Conservation (phyloP, 768 basidiomycete genomes). For the Pulveroboletus sp. region DNA sequence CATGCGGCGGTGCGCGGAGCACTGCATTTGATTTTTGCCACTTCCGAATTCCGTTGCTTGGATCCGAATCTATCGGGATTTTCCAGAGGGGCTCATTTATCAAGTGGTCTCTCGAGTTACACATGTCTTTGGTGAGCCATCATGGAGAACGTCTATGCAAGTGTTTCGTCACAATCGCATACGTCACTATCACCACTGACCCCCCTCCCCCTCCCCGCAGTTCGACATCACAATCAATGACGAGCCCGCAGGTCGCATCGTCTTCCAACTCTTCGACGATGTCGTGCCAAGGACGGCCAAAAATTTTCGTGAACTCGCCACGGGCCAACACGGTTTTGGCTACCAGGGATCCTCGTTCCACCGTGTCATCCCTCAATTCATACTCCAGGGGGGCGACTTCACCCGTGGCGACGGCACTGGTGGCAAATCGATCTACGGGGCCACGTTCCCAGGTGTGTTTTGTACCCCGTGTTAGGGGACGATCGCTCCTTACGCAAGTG, state of each 20-base stretch:
- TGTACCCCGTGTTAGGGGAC: neutral
- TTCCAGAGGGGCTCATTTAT: too few relatives aligned
- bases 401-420: conserved; percentile 66
- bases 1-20: too few relatives aligned
- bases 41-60: too few relatives aligned
- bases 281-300: conserved; percentile 67
- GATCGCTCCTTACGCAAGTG: conserved; percentile 8
- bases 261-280: conserved; percentile 84
- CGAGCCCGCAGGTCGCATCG: conserved; percentile 49
- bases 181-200: too few relatives aligned
- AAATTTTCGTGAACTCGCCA: conserved; percentile 90
- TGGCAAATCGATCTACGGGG: conserved; percentile 76
- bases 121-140: too few relatives aligned
- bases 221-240: conserved; percentile 60
- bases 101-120: too few relatives aligned
- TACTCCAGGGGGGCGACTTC: conserved; percentile 92
- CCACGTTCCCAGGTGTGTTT: conserved; percentile 55
- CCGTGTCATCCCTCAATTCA: conserved; percentile 79
- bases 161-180: conserved; percentile 1
- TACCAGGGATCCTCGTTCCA: conserved; percentile 72
- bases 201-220: conserved; percentile 39
- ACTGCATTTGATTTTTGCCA: too few relatives aligned
- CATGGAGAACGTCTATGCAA: conserved; percentile 24
- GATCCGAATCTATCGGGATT: too few relatives aligned
- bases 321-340: conserved; percentile 68